These are phyloP conservation scores for Bisporella sp. DNA, from an alignment of 2,329 filamentous ascomycete genomes.

Conservation along the genomic window DNA sequence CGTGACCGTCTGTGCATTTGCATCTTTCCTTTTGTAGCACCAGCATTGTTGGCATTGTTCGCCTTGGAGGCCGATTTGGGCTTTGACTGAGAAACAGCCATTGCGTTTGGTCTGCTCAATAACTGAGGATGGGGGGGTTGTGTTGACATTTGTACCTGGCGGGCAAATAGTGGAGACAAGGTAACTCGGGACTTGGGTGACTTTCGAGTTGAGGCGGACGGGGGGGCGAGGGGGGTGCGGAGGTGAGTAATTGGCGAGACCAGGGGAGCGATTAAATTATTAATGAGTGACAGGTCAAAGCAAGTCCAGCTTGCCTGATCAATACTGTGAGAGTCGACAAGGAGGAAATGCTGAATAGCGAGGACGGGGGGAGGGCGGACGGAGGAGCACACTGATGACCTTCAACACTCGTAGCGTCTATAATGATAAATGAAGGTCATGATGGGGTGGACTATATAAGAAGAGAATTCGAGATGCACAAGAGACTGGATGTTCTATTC, in stretches of 20 bases:
- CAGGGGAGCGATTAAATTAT: constrained; percentile 33
- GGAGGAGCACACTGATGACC: constrained; percentile 17
- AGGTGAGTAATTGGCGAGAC: constrained; percentile 27
- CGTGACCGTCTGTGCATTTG: constrained; percentile 93
- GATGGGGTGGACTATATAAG: constrained; percentile 22
- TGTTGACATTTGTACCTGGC: constrained; percentile 50
- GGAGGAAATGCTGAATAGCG: constrained; percentile 3
- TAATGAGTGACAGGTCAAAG: constrained; percentile 31
- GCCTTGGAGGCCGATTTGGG: constrained; percentile 50
- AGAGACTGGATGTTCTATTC: constrained; percentile 34
- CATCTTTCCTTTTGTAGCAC: constrained; percentile 57
- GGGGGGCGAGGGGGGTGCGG: constrained; percentile 18
- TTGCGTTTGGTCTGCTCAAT: constrained; percentile 33
- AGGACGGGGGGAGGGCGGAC: constrained; percentile 12
- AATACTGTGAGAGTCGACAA: constrained; percentile 22
- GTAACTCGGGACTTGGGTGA: constrained; percentile 16
- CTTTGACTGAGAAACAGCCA: constrained; percentile 57
- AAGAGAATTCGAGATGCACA: constrained; percentile 13
- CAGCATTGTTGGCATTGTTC: constrained; percentile 28
- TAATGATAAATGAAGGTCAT: constrained; percentile 1
- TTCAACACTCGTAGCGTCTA: constrained; percentile 19
- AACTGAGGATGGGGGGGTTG: constrained; percentile 52
- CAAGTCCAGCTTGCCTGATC: constrained; percentile 29
- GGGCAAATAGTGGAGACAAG: constrained; percentile 23
- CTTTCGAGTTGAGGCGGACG: constrained; percentile 15